Percentiles rank a stretch among this genome's conserved stretches.
Conservation (phyloP, 139 green algal species). For the Coelastrella sp. region DNA sequence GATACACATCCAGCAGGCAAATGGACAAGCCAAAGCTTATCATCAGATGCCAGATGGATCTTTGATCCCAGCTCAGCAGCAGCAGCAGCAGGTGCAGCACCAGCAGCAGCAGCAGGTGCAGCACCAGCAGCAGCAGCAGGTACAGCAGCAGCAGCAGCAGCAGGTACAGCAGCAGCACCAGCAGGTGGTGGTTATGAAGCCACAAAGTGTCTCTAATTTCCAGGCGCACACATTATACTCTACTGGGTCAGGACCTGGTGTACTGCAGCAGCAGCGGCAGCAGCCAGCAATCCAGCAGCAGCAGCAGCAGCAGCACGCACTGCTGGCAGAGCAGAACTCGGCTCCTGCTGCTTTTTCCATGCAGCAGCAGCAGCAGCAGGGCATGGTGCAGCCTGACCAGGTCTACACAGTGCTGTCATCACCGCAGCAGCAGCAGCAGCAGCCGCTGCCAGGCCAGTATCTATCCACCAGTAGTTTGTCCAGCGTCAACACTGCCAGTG, state of each 20-base stretch:
- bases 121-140: neutral
- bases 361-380: constrained; percentile 10
- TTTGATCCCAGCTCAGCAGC: constrained; percentile 11
- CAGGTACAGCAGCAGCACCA: neutral
- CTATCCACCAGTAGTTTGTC: neutral
- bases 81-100: neutral
- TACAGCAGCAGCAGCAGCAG: neutral
- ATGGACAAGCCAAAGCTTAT: neutral
- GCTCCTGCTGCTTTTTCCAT: neutral
- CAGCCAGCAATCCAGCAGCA: neutral
- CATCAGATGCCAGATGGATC: neutral
- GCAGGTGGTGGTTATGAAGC: no score
- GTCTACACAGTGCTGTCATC: neutral
- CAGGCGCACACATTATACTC: no score
- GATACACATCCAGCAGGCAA: constrained; percentile 12
- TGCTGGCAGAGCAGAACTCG: neutral
- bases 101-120: neutral
- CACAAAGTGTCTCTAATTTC: no score
- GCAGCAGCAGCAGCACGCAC: neutral
- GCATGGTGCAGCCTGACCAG: neutral
- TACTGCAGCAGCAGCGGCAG: neutral
- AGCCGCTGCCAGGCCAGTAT: neutral
- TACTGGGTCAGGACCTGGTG: no score
- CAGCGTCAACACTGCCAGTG: neutral
- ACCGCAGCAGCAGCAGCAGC: constrained; percentile 4